A percentile compares a stretch with the other conserved stretches of the same genome.
phyloP scores from a whole-genome alignment of 495 filamentous ascomycete genomes.

The Cenococcum geophilum region DNA sequence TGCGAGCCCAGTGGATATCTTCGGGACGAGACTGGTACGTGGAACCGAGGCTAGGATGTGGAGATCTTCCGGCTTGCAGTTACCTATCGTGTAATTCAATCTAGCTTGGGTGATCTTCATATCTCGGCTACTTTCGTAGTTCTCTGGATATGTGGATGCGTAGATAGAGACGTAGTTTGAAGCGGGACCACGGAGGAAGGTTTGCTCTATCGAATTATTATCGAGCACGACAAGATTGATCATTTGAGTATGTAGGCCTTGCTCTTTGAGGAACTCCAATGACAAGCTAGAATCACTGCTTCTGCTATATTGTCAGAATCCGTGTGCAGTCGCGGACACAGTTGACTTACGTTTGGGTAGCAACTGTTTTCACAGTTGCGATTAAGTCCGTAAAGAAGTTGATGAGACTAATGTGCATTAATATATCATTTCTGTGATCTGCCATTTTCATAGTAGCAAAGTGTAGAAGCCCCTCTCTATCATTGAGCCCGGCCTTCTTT shows the following conservation, averaged over 20 bases:
- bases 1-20: constrained; percentile 20
- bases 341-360: constrained; percentile 10
- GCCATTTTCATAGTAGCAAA: constrained; percentile 73
- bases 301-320: constrained; percentile 11
- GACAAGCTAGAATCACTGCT: constrained; percentile 32
- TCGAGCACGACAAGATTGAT: constrained; percentile 50
- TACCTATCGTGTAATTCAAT: constrained; percentile 32
- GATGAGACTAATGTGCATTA: constrained; percentile 75
- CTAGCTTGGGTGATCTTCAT: constrained; percentile 45
- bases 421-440: constrained; percentile 56
- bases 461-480: constrained; percentile 57
- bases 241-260: constrained; percentile 48
- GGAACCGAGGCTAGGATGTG: constrained; percentile 54
- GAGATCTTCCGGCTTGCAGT: constrained; percentile 44
- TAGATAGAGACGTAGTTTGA: constrained; percentile 56
- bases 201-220: constrained; percentile 42
- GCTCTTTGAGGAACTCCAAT: constrained; percentile 49
- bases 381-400: constrained; percentile 55
- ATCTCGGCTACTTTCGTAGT: constrained; percentile 47
- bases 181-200: constrained; percentile 49
- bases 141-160: constrained; percentile 49
- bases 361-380: constrained; percentile 18
- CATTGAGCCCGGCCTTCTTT: constrained; percentile 42
- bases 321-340: not conserved
- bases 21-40: constrained; percentile 49